Conservation (phyloP, 208 protist genomes). For the Crithidia expoeki region DNA sequence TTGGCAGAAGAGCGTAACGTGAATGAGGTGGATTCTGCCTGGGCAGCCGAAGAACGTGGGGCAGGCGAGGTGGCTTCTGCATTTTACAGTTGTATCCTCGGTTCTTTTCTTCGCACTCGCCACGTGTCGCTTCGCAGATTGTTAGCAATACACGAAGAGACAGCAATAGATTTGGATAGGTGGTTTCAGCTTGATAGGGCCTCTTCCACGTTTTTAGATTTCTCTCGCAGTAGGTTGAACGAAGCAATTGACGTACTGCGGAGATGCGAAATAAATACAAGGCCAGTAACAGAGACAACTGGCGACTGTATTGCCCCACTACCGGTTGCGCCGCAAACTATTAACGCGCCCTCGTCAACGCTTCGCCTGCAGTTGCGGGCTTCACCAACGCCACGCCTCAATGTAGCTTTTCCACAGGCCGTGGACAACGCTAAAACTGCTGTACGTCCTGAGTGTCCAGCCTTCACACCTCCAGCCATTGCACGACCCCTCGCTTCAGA, state of each 20-base stretch:
- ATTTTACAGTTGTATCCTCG: conserved; percentile 1
- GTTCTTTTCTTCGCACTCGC: neutral
- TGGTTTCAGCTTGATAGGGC: neutral
- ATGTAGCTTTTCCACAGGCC: too few species aligned
- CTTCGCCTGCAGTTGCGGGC: conserved; percentile 4
- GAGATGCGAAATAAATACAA: neutral
- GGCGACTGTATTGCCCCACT: neutral
- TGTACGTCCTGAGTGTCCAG: neutral
- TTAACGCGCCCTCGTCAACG: neutral
- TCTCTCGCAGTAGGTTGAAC: neutral
- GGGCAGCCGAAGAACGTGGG: neutral
- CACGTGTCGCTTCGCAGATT: neutral
- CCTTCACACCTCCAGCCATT: too few species aligned
- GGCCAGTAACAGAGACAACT: neutral
- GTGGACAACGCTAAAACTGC: too few species aligned
- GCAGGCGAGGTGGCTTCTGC: neutral
- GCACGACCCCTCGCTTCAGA: neutral
- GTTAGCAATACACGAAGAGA: neutral
- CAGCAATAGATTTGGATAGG: neutral
- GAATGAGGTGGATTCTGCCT: neutral
- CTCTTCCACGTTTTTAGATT: neutral
- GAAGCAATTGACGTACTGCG: neutral
- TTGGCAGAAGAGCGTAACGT: neutral
- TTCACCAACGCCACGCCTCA: neutral
- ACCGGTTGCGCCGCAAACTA: neutral